Conservation (phyloP, 176 grass and related monocot genomes). For the Elaeis guineensis region DNA sequence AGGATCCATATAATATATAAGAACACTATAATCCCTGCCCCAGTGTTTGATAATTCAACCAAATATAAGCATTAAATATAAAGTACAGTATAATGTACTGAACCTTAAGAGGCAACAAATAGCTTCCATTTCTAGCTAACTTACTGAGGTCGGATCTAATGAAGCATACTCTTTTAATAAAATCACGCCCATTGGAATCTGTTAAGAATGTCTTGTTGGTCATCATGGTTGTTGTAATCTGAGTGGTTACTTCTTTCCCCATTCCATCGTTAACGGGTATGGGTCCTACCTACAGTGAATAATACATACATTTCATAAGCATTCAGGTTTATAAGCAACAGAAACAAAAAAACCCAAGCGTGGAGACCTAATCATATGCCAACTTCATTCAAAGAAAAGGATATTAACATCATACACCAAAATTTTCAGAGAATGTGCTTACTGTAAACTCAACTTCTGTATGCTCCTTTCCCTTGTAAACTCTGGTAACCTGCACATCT, state of each 20-base stretch:
- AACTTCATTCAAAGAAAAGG: no score
- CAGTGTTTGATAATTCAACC: no score
- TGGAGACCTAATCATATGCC: no score
- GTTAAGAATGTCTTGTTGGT: constrained; percentile 93
- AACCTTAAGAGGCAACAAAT: no score
- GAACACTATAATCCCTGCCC: no score
- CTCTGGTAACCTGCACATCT: constrained; percentile 51
- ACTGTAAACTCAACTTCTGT: constrained; percentile 86
- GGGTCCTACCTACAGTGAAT: constrained; percentile 54
- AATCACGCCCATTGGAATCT: constrained; percentile 89
- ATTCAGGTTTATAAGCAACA: no score
- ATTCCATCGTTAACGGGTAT: constrained; percentile 71
- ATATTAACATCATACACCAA: no score
- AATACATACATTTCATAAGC: no score
- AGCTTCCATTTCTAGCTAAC: no score
- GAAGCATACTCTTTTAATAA: constrained; percentile 77
- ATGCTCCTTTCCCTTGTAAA: constrained; percentile 83
- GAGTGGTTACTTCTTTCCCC: constrained; percentile 79
- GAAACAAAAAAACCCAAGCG: no score
- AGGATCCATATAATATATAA: background rate
- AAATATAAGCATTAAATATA: no score
- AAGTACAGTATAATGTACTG: no score
- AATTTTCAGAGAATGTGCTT: constrained; percentile 7
- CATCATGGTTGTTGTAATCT: constrained; percentile 63
- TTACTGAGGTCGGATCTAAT: background rate